Evolutionary conservation across 306 rosid species (phyloP).

Genomic region (Vigna reflexopilosa): DNA sequence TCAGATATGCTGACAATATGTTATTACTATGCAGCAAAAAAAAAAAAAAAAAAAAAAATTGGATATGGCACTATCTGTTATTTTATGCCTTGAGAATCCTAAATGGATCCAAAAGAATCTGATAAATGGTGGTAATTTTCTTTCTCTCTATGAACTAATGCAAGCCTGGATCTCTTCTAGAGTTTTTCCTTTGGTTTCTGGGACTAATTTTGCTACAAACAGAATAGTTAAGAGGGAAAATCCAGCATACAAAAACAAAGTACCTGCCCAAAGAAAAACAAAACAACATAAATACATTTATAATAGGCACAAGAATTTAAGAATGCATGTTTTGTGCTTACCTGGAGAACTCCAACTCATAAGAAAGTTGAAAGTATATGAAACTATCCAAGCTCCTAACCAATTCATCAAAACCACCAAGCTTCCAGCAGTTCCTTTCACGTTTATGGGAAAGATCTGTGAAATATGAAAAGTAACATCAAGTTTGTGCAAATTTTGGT

Average conservation of each 20-base stretch:
- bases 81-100: background rate
- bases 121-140: background rate
- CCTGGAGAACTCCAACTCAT: constrained; percentile 84
- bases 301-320: background rate
- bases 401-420: constrained; percentile 77
- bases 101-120: constrained; percentile 35
- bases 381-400: constrained; percentile 86
- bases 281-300: background rate
- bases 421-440: constrained; percentile 87
- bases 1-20: constrained; percentile 2
- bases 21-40: constrained; percentile 12
- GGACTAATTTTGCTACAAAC: constrained; percentile 76
- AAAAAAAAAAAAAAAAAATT: background rate
- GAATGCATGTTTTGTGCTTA: constrained; percentile 25
- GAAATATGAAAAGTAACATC: constrained; percentile 27
- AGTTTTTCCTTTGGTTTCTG: constrained; percentile 96
- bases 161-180: constrained; percentile 83
- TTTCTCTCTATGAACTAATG: constrained; percentile 53
- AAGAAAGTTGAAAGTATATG: constrained; percentile 82
- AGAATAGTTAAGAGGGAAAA: constrained; percentile 68
- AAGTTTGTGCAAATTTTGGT: too few relatives aligned
- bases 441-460: constrained; percentile 85
- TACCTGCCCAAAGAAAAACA: constrained; percentile 57
- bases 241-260: constrained; percentile 72
- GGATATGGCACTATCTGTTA: background rate